A percentile compares a stretch with the other conserved stretches of the same genome.
Evolutionary conservation across 768 basidiomycete species (phyloP).

Genomic region (Suillus decipiens): DNA sequence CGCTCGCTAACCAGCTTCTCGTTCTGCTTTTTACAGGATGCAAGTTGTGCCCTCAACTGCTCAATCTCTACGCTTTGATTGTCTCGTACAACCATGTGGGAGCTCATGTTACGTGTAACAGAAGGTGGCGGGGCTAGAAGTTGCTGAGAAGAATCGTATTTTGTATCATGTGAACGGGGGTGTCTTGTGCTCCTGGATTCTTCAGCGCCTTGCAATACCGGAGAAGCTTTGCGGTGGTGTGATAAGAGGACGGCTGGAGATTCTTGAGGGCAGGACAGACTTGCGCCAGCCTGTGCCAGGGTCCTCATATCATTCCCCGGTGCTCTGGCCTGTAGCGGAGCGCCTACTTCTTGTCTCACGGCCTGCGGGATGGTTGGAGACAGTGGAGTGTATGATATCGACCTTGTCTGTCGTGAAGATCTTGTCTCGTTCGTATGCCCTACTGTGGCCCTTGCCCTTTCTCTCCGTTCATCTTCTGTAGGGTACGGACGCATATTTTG

Average conservation of each 20-base stretch:
- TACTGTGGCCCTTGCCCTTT: too few relatives aligned
- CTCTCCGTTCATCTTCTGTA: neutral
- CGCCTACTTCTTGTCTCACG: neutral
- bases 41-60: neutral
- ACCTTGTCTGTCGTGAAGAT: neutral
- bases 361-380: neutral
- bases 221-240: neutral
- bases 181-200: too few relatives aligned
- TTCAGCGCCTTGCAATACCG: neutral
- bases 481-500: neutral
- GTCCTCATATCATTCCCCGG: neutral
- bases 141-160: neutral
- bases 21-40: neutral
- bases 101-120: neutral
- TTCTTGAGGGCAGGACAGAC: neutral
- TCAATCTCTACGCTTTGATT: neutral
- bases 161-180: too few relatives aligned
- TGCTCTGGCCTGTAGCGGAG: too few relatives aligned
- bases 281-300: neutral
- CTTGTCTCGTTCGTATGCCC: neutral
- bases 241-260: neutral
- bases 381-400: neutral
- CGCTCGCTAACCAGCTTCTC: neutral
- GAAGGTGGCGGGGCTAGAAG: too few relatives aligned
- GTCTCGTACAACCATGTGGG: neutral